Conservation (phyloP, 148 eudicot species). For the Euryodendron excelsum region DNA sequence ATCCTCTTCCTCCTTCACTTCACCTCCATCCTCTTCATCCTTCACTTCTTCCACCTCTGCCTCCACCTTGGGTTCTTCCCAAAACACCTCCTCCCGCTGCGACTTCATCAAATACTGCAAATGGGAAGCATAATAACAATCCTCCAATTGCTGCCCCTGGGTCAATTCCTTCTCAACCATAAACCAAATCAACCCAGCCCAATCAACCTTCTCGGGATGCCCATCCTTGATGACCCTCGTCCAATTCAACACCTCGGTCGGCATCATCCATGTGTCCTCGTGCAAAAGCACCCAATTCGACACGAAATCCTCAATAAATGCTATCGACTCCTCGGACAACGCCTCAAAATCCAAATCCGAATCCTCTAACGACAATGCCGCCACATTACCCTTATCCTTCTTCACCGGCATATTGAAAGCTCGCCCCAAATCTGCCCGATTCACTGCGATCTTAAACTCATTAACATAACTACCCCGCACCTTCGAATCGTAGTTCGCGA, state of each 20-base stretch:
- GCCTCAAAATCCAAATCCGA: conserved; percentile 40
- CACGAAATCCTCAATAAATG: conserved; percentile 58
- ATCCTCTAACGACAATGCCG: conserved; percentile 11
- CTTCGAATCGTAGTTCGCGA: conserved; percentile 39
- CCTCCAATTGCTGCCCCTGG: conserved; percentile 45
- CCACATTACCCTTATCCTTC: conserved; percentile 31
- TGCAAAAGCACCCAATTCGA: conserved; percentile 74
- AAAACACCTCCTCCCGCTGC: conserved; percentile 43
- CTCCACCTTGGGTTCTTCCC: conserved; percentile 19
- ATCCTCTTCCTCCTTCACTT: conserved; percentile 23
- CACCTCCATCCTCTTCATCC: conserved; percentile 32
- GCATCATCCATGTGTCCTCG: conserved; percentile 69
- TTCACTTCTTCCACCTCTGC: conserved; percentile 22
- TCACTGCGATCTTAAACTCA: conserved; percentile 41
- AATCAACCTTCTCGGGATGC: conserved; percentile 73
- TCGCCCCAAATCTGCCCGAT: conserved; percentile 56
- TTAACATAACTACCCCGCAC: conserved; percentile 41
- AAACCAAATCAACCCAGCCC: conserved; percentile 77
- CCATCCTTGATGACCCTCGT: conserved; percentile 54
- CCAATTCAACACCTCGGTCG: conserved; percentile 59
- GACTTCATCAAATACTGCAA: conserved; percentile 69
- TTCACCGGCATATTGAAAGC: conserved; percentile 59
- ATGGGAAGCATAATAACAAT: conserved; percentile 85
- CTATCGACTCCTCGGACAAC: conserved; percentile 37
- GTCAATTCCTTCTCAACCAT: conserved; percentile 88